Evolutionary conservation across 2,329 filamentous ascomycete species (phyloP).

Genomic region (Claviceps digitariae): DNA sequence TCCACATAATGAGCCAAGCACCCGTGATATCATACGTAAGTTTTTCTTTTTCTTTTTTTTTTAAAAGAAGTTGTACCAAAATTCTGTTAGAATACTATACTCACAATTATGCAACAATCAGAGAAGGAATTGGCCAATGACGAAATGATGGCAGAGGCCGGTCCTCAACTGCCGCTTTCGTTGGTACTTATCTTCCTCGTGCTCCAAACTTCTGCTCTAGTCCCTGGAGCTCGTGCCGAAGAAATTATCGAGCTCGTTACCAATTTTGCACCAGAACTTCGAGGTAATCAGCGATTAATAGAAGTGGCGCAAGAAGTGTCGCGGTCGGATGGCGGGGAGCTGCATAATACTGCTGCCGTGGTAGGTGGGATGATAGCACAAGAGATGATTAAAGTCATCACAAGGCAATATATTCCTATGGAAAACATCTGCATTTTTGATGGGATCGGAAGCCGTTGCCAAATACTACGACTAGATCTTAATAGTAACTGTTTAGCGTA

Average conservation of each 20-base stretch:
- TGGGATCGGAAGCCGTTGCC: slow-evolving; percentile 49
- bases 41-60: too few species aligned
- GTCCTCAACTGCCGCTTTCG: slow-evolving; percentile 38
- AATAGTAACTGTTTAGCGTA: not conserved
- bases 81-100: not conserved
- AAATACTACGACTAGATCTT: slow-evolving; percentile 35
- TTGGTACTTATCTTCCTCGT: slow-evolving; percentile 58
- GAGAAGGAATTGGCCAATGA: slow-evolving; percentile 42
- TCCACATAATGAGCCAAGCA: slow-evolving; percentile 26
- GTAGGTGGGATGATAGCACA: slow-evolving; percentile 92
- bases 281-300: slow-evolving; percentile 33
- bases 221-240: slow-evolving; percentile 28
- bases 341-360: slow-evolving; percentile 84
- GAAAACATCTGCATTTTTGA: slow-evolving; percentile 61
- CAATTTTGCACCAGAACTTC: slow-evolving; percentile 31
- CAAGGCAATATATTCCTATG: slow-evolving; percentile 57
- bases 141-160: slow-evolving; percentile 32
- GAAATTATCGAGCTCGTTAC: slow-evolving; percentile 38
- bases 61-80: slow-evolving; percentile 3
- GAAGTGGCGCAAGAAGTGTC: slow-evolving; percentile 53
- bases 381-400: slow-evolving; percentile 84
- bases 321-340: slow-evolving; percentile 67
- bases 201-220: slow-evolving; percentile 39
- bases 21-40: slow-evolving; percentile 43
- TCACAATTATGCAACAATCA: slow-evolving; percentile 15